A percentile compares a stretch with the other conserved stretches of the same genome.
These are phyloP conservation scores for Plantago elongata DNA, from an alignment of 257 asterid genomes.

Conservation along the genomic window DNA sequence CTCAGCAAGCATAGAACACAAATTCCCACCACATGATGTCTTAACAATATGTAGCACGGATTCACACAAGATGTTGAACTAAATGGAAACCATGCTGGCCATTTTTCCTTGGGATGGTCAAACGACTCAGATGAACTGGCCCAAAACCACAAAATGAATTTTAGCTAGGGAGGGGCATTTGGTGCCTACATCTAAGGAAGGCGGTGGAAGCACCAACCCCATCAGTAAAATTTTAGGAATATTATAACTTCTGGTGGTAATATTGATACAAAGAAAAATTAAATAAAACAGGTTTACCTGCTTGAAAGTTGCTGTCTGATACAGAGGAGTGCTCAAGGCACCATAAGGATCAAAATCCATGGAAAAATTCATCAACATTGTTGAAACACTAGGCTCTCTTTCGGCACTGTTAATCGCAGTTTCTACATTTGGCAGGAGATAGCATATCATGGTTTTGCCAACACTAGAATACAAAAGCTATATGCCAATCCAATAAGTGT, in stretches of 20 bases:
- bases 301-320: conserved; percentile 98
- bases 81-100: too few species aligned
- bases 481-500: neutral
- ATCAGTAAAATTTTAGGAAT: too few species aligned
- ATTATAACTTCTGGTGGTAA: neutral
- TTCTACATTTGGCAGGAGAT: conserved; percentile 34
- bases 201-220: neutral
- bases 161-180: too few species aligned
- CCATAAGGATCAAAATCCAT: conserved; percentile 86
- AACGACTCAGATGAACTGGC: too few species aligned
- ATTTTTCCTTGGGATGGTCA: too few species aligned
- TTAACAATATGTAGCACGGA: too few species aligned
- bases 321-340: conserved; percentile 87
- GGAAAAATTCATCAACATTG: conserved; percentile 76
- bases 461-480: neutral
- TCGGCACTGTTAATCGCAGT: conserved; percentile 23
- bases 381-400: conserved; percentile 66
- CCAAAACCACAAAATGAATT: too few species aligned
- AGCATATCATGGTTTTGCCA: conserved; percentile 8
- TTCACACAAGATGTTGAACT: too few species aligned
- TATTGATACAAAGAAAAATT: neutral
- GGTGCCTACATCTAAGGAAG: too few species aligned
- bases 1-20: too few species aligned
- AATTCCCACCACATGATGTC: too few species aligned
- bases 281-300: conserved; percentile 44